Base-by-base conservation (phyloP, 2,329 filamentous ascomycete species). In the Xylaria multiplex region DNA sequence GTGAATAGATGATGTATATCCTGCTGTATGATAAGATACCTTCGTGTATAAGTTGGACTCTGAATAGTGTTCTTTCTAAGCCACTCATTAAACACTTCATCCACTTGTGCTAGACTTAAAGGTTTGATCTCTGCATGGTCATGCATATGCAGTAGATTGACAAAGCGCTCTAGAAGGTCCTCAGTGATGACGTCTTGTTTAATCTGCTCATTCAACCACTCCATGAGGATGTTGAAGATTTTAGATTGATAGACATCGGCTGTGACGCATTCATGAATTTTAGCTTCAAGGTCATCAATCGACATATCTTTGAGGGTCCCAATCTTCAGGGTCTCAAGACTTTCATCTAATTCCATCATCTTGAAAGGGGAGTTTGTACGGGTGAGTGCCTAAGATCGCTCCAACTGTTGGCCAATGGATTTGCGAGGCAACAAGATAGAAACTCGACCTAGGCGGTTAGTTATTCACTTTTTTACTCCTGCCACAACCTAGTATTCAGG, bases 131-230 rank as follows among this genome's bases (percentile, higher is more conserved):
- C 59, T 40, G 64, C 42, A 42, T 63, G 45, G 13, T 61, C 64
- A 11, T 56, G 53, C 30, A 53, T 57, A 40, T 61, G 61, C n/a
- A 76, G 59, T n/a, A 74, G 46, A 4, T 63, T 45, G 27, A 71
- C 63, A 64, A 76, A 76, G 13, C 59, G 46, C 5, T 37, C 57
- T 13, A 76, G 37, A 9, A 71, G 59, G 35, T 59, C 42, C 8
- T 69, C 62, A 35, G 66, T 68, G n/a, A 66, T 32, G 2, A 30
- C 57, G 22, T 76, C 75, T 27, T 69, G 65, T 42, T 69, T 70
- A 11, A 76, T 72, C 19, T 74, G 70, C 54, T 72, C 70, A 42
- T 71, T 69, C 2, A 77, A 64, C 75, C 75, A 77, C 37, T 24
- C 62, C 70, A 77, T 71, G 11, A 73, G 58, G 16, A 55, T 59